Conservation (phyloP, 106 monocot species). For the Dendrobium catenatum region DNA sequence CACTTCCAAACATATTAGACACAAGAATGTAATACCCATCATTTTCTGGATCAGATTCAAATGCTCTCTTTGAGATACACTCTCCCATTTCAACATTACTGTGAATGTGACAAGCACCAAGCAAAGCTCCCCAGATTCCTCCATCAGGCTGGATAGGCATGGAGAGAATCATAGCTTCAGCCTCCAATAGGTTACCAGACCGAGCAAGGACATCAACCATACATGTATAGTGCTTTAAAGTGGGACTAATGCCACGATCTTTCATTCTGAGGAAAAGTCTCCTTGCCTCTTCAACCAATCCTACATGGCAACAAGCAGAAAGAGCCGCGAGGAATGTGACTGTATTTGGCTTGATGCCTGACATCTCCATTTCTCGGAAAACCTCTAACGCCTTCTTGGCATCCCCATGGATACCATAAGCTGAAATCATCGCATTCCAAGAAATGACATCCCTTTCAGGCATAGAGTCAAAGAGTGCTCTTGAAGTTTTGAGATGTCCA, state of each 20-base stretch:
- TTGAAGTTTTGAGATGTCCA: constrained; percentile 52
- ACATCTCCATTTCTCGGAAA: constrained; percentile 44
- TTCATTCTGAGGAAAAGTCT: constrained; percentile 52
- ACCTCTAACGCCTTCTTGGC: constrained; percentile 48
- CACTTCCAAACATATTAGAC: constrained; percentile 53
- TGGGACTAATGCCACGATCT: constrained; percentile 26
- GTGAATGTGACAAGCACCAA: constrained; percentile 60
- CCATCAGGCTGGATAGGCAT: constrained; percentile 65
- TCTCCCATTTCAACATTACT: constrained; percentile 60
- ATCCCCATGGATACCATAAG: constrained; percentile 67
- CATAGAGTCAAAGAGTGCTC: constrained; percentile 68
- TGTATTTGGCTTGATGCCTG: constrained; percentile 37
- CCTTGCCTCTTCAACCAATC: constrained; percentile 59
- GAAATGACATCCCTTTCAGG: constrained; percentile 52
- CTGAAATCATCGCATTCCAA: constrained; percentile 85
- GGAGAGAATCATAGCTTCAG: constrained; percentile 44
- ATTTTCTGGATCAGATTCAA: constrained; percentile 57
- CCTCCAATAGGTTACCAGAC: constrained; percentile 55
- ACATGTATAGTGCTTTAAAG: constrained; percentile 68
- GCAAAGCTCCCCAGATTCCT: constrained; percentile 76
- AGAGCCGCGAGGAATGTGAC: constrained; percentile 71
- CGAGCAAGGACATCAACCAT: constrained; percentile 78
- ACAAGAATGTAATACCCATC: constrained; percentile 74
- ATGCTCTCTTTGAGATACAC: constrained; percentile 38
- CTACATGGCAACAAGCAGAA: constrained; percentile 64